Percentiles rank a stretch among this genome's conserved stretches.
Conservation (phyloP, 805 yeast genomes). For the Scheffersomyces lignosus region DNA sequence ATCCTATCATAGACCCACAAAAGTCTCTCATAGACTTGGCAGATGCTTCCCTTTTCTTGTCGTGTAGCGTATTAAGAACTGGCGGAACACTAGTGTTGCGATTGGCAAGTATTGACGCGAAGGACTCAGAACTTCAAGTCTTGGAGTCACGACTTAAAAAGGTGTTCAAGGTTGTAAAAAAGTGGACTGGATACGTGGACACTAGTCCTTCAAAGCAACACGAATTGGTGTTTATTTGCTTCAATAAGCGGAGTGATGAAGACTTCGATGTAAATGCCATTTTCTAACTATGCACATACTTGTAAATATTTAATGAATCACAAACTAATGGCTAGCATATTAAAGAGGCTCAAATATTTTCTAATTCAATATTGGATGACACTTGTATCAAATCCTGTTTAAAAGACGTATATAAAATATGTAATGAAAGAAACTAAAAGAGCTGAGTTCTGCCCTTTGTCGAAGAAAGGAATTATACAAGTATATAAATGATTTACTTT, state of each 20-base stretch:
- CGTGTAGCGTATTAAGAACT: constrained; percentile 26
- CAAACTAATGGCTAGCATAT: no score
- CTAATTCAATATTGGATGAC: no score
- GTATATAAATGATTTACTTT: no score
- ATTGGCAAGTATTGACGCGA: constrained; percentile 20
- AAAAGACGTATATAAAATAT: neutral
- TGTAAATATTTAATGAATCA: no score
- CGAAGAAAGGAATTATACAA: no score
- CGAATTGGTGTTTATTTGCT: constrained; percentile 31
- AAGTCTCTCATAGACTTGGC: constrained; percentile 39
- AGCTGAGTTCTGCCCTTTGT: no score
- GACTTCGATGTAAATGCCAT: constrained; percentile 6
- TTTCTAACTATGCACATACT: no score
- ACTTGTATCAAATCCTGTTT: no score
- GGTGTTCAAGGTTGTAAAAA: constrained; percentile 27
- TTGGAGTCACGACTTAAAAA: constrained; percentile 20
- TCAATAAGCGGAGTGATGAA: constrained; percentile 19
- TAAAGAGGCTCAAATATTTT: no score
- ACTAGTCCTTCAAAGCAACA: constrained; percentile 1
- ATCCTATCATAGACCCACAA: constrained; percentile 22
- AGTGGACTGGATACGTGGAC: constrained; percentile 13
- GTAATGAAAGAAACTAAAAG: neutral
- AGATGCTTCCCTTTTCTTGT: constrained; percentile 36
- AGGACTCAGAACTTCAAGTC: constrained; percentile 30
- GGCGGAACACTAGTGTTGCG: constrained; percentile 34